Base-by-base conservation (phyloP, 345 rosid species). In the Populus davidiana region DNA sequence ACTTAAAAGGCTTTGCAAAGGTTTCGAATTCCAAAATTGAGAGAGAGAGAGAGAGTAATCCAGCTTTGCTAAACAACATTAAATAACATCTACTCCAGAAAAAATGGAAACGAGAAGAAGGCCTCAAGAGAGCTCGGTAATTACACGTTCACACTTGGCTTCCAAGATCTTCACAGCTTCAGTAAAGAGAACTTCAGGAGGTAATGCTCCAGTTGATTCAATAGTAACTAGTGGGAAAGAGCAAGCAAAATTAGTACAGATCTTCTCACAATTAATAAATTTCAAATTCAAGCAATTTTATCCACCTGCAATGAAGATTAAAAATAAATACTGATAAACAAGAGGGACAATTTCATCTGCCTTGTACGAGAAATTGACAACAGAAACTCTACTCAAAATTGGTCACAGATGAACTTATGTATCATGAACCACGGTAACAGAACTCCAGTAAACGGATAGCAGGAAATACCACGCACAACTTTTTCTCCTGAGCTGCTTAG, bases 161-260 rank as follows among this genome's bases (percentile, higher is more conserved):
- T 94, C 97, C 84, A 94, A 85, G 77, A 91, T 87, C 88, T 90
- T 93, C 85, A 93, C 97, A 16, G 99, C 98, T 86, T 94, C 98
- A 0, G 94, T 90, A 73, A 92, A 94, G 74, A 94, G 81, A 44
- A 84, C 89, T 49, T 96, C 93, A 5, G 99, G 98, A 75, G 93
- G 90, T 80, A 90, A 83, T 72, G 93, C 88, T 78, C 98, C 99
- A 0, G 93, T 90, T 18, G 98, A 96, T 88, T 96, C 98, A 21
- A 96, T 89, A 0, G 86, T 93, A 82, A 95, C 99, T 95, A 80
- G 27, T 50, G 16, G 71, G n/a, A 75, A n/a, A 52, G 38, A 71
- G 49, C 18, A 75, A 17, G 35, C 25, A n/a, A 44, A 63, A 73
- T 80, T 11, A 68, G 75, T 63, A 69, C 39, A 20, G 20, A 14